Evolutionary conservation across 129 eudicot genomes (phyloP), one percentile per base, ranked within the genome.

Genomic region (Pseudognaphalium luteoalbum): DNA sequence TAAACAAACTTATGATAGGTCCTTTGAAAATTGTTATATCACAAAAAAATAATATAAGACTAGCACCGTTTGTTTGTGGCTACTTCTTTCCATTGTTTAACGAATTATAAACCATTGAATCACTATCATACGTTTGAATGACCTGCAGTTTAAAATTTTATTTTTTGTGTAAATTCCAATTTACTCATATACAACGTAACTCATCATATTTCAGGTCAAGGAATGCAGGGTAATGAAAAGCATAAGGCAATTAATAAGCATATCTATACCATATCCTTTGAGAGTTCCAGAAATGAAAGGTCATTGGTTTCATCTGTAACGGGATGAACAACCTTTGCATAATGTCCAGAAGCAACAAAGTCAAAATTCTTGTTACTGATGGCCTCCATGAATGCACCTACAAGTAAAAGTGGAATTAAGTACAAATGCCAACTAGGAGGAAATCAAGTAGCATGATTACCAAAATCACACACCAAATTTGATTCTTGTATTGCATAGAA

Each of bases 401-500:
- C 16, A 71, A 47, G 54, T 17, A 39, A 50, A 77, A 60, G 39
- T 67, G 14, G 73, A 42, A 44, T 9, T 75, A 20, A 50, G 74
- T 56, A 28, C 50, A 72, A 39, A 78, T 7, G 11, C 51, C 17
- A 42, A 29, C 8, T 22, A 80, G 66, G n/a, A 60, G 58, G 74
- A 60, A 56, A 80, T 54, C 15, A 80, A 72, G 62, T 25, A 41
- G 57, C 25, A 22, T 12, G 35, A 41, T 10, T 58, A 74, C 57
- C 70, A 76, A 74, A 78, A 51, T 35, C 62, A 81, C 91, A 60
- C 22, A 93, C 98, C 98, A 81, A 94, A 94, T 83, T 94, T 94
- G 78, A 94, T 91, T 79, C 98, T 89, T 22, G 98, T 94, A 80
- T 94, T 94, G 88, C 98, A 94, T n/a, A 94, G 98, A 71, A 94